Base-by-base conservation (phyloP, 106 monocot species). In the Acanthochlamys bracteata region DNA sequence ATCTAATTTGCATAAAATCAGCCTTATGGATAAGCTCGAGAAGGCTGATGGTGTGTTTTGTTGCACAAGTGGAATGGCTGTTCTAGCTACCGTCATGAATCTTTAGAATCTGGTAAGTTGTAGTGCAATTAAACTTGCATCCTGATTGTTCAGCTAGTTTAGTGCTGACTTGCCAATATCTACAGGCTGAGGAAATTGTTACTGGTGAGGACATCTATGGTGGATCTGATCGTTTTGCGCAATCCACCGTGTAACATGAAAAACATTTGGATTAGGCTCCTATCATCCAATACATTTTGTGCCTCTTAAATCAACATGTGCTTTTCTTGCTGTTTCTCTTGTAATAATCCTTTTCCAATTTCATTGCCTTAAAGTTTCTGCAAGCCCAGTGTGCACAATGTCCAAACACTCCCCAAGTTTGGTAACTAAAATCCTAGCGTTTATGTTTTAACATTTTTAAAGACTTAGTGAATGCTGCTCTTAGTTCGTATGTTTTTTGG, bases 31-130 rank as follows among this genome's bases (percentile, higher is more conserved):
- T 58, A 92, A 92, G 77, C 83, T 99, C 56, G 98, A 99, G 77
- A 99, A 92, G 79, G 98, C 92, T 39, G 86, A 92, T 58, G 70
- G 74, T 39, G 92, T 88, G 57, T 85, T 99, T 76, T 92, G 98
- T 78, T 99, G 89, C 79, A 89, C 88, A 53, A 99, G 92, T 71
- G 98, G 98, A 66, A 99, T 99, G 98, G 88, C 98, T 65, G 92
- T 92, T 68, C 73, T 99, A 24, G 66, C 85, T 66, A 71, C 78
- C 25, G 79, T 89, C 20, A 79, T 78, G 19, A 83, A 86, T 66
- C 88, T 99, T 52, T 99, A 75, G 75, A 78, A 70, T 20, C 81
- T 73, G 92, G 98, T 90, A 42, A 40, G 58, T 25, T 21, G 56
- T 25, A 53, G 43, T 21, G 63, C 27, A 8, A 74, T 24, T 22